Percentiles rank a stretch among this genome's conserved stretches.
These are phyloP conservation scores for Rhizopogon sp. DNA, from an alignment of 768 basidiomycete genomes.

Conservation along the genomic window DNA sequence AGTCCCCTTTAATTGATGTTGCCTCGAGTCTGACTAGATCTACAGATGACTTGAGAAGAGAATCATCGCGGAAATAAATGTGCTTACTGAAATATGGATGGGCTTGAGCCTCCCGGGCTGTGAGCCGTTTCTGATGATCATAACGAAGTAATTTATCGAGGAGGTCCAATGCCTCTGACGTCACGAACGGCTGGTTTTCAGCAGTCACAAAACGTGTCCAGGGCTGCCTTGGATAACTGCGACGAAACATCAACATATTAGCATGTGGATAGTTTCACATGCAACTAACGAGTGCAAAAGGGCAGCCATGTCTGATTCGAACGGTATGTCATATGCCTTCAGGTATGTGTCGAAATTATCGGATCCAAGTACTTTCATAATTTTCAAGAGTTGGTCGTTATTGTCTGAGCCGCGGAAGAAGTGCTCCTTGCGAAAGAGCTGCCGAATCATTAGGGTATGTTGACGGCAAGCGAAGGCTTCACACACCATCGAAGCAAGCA, in stretches of 20 bases:
- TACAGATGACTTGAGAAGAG: constrained; percentile 22
- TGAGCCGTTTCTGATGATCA: constrained; percentile 65
- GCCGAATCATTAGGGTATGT: not conserved
- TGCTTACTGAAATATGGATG: constrained; percentile 60
- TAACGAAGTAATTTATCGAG: constrained; percentile 63
- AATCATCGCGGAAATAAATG: constrained; percentile 15
- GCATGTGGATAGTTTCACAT: not conserved
- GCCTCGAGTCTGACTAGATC: constrained; percentile 47
- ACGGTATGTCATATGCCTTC: constrained; percentile 58
- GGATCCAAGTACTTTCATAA: constrained; percentile 63
- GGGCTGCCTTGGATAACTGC: constrained; percentile 56
- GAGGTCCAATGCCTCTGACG: constrained; percentile 60
- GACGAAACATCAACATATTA: constrained; percentile 1
- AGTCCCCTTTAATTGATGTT: constrained; percentile 34
- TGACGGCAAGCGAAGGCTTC: not conserved
- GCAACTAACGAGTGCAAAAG: constrained; percentile 43
- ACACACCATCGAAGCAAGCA: constrained; percentile 69
- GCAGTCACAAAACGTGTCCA: constrained; percentile 58
- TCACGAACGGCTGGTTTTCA: constrained; percentile 54
- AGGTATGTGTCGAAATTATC: constrained; percentile 60
- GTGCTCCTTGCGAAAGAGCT: constrained; percentile 73
- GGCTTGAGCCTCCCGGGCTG: constrained; percentile 60
- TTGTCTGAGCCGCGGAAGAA: constrained; percentile 75
- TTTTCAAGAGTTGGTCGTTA: constrained; percentile 68
- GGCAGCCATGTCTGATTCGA: constrained; percentile 55